Base-by-base conservation (phyloP, 2,329 filamentous ascomycete genomes). In the Colletotrichum gigasporum region DNA sequence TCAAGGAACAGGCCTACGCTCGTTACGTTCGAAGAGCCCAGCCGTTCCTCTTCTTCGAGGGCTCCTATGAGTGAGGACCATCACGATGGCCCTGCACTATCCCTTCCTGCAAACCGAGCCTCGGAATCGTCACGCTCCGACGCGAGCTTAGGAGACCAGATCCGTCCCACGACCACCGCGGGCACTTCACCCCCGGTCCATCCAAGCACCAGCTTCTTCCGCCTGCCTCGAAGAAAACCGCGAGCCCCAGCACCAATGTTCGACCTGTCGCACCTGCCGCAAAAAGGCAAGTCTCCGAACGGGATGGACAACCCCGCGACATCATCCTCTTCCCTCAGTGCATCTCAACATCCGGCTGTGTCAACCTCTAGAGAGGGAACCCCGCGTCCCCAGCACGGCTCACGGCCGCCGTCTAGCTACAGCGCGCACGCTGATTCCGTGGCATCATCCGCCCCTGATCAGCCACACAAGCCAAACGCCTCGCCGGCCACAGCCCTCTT, bases 121-220 rank as follows among this genome's bases (percentile, higher is more conserved):
- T 68, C 66, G 14, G 95, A 97, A 72, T 97, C 95, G 2, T 97
- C 94, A 2, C 87, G 92, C 69, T 97, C 95, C 26, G 94, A 97
- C 75, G 91, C 87, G 44, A 97, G 92, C 78, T 92, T 90, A 14
- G 88, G 85, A 41, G 90, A 94, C 71, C 87, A 86, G 76, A 85
- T 80, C 67, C 85, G 80, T 47, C 86, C 83, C 55, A 89, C 83
- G 44, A 89, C 87, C 6, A 90, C 88, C 10, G 87, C 75, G 3
- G 79, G 91, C 67, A 88, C 85, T 28, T 63, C 59, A 14, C 56
- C 53, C 18, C 45, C 50, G 9, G 80, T 85, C 12, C 83, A 86
- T 26, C 86, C 87, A 5, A 89, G 86, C 34, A 91, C 85, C 20
- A 90, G 90, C 24, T 93, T 97, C 74, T 97, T 97, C 75, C 90